Conservation (phyloP, 2,329 filamentous ascomycete genomes). For the Colletotrichum incanum region DNA sequence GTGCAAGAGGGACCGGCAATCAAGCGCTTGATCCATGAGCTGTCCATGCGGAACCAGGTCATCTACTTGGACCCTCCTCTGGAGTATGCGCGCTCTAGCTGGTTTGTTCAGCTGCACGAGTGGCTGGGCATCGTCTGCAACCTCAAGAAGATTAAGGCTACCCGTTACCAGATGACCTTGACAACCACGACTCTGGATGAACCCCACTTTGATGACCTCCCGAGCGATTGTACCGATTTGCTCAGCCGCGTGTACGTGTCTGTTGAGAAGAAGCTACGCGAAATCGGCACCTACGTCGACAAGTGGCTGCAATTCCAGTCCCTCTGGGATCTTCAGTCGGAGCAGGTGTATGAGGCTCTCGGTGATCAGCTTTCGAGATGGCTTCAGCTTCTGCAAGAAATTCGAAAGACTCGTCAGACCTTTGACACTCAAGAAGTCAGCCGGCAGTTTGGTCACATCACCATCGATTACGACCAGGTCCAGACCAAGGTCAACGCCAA, state of each 20-base stretch:
- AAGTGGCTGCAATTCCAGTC: conserved; percentile 99
- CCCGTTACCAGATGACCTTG: conserved; percentile 91
- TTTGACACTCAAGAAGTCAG: conserved; percentile 98
- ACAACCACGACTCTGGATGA: conserved; percentile 77
- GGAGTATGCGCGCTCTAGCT: conserved; percentile 91
- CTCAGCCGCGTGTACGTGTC: conserved; percentile 86
- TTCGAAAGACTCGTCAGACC: conserved; percentile 93
- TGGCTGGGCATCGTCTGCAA: conserved; percentile 96
- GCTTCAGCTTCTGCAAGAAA: conserved; percentile 97
- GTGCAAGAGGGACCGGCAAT: conserved; percentile 75
- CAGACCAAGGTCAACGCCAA: conserved; percentile 99
- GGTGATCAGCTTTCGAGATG: conserved; percentile 93
- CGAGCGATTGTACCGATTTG: conserved; percentile 84
- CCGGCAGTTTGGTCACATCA: conserved; percentile 92
- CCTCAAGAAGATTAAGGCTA: conserved; percentile 93
- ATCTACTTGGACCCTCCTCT: conserved; percentile 96
- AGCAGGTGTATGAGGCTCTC: conserved; percentile 93
- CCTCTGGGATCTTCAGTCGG: conserved; percentile 96
- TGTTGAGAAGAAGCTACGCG: conserved; percentile 85
- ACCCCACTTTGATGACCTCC: conserved; percentile 86
- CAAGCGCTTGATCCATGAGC: conserved; percentile 85
- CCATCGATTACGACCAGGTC: conserved; percentile 98
- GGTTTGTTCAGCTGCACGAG: conserved; percentile 92
- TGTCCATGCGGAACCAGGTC: conserved; percentile 98
- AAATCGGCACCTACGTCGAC: conserved; percentile 89